A percentile compares a stretch with the other conserved stretches of the same genome.
These are phyloP conservation scores for Angomonas desouzai DNA, from an alignment of 208 protist genomes.

Conservation along the genomic window DNA sequence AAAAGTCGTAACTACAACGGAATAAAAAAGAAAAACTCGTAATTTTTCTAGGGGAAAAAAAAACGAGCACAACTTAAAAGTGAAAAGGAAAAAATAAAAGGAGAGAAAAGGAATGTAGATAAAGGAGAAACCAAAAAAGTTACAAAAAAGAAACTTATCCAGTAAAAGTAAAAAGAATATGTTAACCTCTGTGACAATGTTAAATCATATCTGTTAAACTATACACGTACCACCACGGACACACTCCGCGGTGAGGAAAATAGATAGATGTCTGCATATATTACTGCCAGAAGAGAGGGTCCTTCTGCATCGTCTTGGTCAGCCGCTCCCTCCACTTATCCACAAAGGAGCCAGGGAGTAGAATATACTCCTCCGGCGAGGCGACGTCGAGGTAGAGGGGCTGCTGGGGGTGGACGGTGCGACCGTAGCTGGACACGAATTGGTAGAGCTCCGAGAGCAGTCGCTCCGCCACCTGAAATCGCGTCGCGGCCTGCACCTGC, in stretches of 20 bases:
- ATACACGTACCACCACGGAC: too few relatives aligned
- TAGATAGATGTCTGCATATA: too few relatives aligned
- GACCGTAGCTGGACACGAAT: slow-evolving; percentile 66
- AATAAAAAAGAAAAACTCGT: background rate
- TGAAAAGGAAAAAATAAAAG: slow-evolving; percentile 12
- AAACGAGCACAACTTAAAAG: background rate
- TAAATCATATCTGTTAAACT: too few relatives aligned
- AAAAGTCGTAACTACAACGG: too few relatives aligned
- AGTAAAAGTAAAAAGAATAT: too few relatives aligned
- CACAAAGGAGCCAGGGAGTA: slow-evolving; percentile 68
- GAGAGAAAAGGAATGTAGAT: too few relatives aligned
- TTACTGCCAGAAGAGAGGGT: slow-evolving; percentile 43
- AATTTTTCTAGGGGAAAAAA: slow-evolving; percentile 1
- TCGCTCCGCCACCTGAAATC: slow-evolving; percentile 53
- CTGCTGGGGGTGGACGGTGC: slow-evolving; percentile 18
- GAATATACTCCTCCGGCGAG: slow-evolving; percentile 48
- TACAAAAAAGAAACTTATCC: too few relatives aligned
- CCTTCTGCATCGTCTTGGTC: slow-evolving; percentile 51
- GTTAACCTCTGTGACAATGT: too few relatives aligned
- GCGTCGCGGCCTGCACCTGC: slow-evolving; percentile 44
- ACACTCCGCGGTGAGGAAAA: too few relatives aligned
- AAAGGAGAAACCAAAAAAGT: too few relatives aligned
- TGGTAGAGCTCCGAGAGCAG: slow-evolving; percentile 71
- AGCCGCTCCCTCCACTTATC: slow-evolving; percentile 57
- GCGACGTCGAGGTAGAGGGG: slow-evolving; percentile 2